Conservation (phyloP, 129 eudicot genomes). For the Deinandra increscens region DNA sequence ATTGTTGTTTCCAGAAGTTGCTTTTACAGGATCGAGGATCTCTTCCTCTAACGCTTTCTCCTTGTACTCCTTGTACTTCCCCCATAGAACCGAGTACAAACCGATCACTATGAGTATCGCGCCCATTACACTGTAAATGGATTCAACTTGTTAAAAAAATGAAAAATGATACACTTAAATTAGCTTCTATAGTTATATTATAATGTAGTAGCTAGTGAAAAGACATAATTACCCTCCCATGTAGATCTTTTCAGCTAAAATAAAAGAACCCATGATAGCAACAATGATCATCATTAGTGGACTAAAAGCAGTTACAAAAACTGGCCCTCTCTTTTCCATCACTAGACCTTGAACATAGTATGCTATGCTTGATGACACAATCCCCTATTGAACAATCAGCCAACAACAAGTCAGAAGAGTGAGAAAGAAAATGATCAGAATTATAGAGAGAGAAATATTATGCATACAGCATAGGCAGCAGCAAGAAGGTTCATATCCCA, state of each 20-base stretch:
- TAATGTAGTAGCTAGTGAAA: not conserved
- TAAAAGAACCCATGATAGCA: constrained; percentile 96
- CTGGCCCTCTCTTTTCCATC: constrained; percentile 96
- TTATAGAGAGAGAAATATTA: constrained; percentile 13
- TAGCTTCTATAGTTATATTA: not conserved
- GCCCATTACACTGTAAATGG: constrained; percentile 62
- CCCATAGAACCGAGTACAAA: constrained; percentile 89
- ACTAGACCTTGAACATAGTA: constrained; percentile 97
- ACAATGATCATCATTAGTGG: constrained; percentile 99
- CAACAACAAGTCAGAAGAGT: constrained; percentile 19
- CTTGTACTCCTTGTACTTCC: constrained; percentile 83
- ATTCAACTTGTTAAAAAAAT: not conserved
- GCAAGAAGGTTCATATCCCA: constrained; percentile 95
- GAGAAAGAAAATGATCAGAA: constrained; percentile 2
- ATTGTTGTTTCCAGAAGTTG: constrained; percentile 29
- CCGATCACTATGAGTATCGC: constrained; percentile 78
- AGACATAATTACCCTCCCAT: constrained; percentile 71
- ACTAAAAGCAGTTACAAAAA: constrained; percentile 92
- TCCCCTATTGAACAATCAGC: constrained; percentile 52
- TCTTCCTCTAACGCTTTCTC: constrained; percentile 52
- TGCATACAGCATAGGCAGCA: constrained; percentile 96
- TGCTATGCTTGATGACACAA: constrained; percentile 93
- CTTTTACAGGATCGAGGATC: constrained; percentile 64
- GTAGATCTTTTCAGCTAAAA: constrained; percentile 82
- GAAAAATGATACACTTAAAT: not conserved